Evolutionary conservation across 345 rosid genomes (phyloP).

Genomic region (Ceriops tagal): DNA sequence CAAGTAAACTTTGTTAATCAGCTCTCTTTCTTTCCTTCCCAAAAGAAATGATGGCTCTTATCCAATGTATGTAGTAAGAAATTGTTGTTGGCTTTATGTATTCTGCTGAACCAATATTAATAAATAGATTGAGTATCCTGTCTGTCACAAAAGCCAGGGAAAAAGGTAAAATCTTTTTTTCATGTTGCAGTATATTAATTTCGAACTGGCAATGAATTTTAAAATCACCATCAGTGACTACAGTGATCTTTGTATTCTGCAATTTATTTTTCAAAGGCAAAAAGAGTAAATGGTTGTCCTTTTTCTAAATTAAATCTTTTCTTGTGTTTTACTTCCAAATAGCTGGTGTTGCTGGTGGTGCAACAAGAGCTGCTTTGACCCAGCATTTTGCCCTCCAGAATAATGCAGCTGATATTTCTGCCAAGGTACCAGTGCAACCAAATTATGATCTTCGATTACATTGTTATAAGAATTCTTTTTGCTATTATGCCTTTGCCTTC

Average conservation of each 20-base stretch:
- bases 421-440: constrained; percentile 49
- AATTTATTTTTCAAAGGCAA: not conserved
- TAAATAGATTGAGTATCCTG: too few relatives aligned
- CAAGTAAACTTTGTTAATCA: not conserved
- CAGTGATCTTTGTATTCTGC: not conserved
- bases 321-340: constrained; percentile 9
- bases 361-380: constrained; percentile 96
- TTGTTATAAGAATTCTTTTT: not conserved
- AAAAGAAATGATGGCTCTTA: not conserved
- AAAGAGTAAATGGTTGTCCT: not conserved
- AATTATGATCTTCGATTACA: constrained; percentile 16
- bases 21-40: not conserved
- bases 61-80: too few relatives aligned
- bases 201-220: not conserved
- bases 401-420: constrained; percentile 94
- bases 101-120: too few relatives aligned
- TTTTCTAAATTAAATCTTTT: constrained; percentile 7
- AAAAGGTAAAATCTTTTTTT: too few relatives aligned
- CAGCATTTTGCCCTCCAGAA: constrained; percentile 95
- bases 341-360: constrained; percentile 99
- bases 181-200: too few relatives aligned
- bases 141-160: too few relatives aligned
- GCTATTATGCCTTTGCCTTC: constrained; percentile 1
- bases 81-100: too few relatives aligned
- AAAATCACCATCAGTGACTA: not conserved